phyloP scores from a whole-genome alignment of 371 early-diverging fungal genomes.

The Saksenaea vasiformis region DNA sequence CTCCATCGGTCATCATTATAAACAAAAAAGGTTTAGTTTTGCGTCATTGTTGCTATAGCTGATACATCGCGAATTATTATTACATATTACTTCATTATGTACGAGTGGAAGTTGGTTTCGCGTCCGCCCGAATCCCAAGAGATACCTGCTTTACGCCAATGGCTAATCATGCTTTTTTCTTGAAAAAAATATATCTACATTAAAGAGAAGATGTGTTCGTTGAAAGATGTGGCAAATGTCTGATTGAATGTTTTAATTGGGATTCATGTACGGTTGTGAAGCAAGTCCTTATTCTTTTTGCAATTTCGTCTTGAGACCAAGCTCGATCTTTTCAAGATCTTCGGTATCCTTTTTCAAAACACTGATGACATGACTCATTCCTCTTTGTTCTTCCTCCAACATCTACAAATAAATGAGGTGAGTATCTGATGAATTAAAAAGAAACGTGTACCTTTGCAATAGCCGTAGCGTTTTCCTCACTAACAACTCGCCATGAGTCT shows the following conservation, averaged over 20 bases:
- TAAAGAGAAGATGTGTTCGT: not conserved
- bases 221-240: not conserved
- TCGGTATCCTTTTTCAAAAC: slow-evolving; percentile 15
- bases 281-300: not conserved
- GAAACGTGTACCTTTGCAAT: slow-evolving; percentile 18
- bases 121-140: too few relatives aligned
- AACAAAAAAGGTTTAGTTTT: too few relatives aligned
- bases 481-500: slow-evolving; percentile 18
- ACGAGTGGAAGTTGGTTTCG: too few relatives aligned
- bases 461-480: slow-evolving; percentile 11
- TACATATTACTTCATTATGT: too few relatives aligned
- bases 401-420: not conserved
- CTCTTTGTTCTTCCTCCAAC: slow-evolving; percentile 17
- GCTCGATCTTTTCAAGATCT: slow-evolving; percentile 13
- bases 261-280: not conserved
- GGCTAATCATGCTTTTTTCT: too few relatives aligned
- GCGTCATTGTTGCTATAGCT: too few relatives aligned
- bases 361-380: slow-evolving; percentile 15
- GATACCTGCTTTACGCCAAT: too few relatives aligned
- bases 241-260: not conserved
- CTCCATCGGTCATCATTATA: not conserved
- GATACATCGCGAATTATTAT: too few relatives aligned
- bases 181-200: not conserved
- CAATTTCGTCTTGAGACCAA: slow-evolving; percentile 9
- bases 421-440: not conserved